phyloP scores from a whole-genome alignment of 345 rosid species.

The Gossypium turneri region DNA sequence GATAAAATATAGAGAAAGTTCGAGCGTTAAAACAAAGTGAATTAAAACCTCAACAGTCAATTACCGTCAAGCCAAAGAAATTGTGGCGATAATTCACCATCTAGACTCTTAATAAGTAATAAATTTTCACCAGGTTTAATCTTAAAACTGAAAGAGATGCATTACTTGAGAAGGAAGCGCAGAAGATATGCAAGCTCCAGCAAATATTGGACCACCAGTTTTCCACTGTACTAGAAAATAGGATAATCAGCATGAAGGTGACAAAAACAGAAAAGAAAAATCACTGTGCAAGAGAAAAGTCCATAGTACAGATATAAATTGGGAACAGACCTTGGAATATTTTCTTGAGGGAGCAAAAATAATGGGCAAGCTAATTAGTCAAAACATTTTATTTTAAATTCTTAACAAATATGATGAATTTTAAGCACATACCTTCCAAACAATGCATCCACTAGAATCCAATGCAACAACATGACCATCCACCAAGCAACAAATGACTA shows the following conservation, averaged over 20 bases:
- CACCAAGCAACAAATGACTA: slow-evolving; percentile 93
- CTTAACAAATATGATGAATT: slow-evolving; percentile 1
- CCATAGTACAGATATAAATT: neutral
- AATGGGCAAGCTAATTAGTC: neutral
- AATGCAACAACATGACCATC: slow-evolving; percentile 70
- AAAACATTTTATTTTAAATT: neutral
- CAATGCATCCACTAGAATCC: slow-evolving; percentile 50
- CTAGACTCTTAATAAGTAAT: neutral
- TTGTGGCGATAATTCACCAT: neutral
- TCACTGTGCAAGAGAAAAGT: neutral
- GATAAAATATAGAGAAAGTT: neutral
- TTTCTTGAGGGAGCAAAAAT: neutral
- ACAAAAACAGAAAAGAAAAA: neutral
- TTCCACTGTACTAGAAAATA: slow-evolving; percentile 38
- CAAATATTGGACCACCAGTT: slow-evolving; percentile 87
- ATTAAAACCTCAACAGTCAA: neutral
- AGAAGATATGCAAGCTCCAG: slow-evolving; percentile 66
- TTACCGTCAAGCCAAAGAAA: neutral
- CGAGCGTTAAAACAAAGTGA: neutral
- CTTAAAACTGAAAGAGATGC: neutral
- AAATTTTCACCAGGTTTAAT: neutral
- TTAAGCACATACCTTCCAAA: slow-evolving; percentile 64
- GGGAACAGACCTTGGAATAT: neutral
- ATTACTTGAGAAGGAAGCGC: slow-evolving; percentile 81
- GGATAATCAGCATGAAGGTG: neutral